Evolutionary conservation across 306 rosid genomes (phyloP).

Genomic region (Fragaria iinumae): DNA sequence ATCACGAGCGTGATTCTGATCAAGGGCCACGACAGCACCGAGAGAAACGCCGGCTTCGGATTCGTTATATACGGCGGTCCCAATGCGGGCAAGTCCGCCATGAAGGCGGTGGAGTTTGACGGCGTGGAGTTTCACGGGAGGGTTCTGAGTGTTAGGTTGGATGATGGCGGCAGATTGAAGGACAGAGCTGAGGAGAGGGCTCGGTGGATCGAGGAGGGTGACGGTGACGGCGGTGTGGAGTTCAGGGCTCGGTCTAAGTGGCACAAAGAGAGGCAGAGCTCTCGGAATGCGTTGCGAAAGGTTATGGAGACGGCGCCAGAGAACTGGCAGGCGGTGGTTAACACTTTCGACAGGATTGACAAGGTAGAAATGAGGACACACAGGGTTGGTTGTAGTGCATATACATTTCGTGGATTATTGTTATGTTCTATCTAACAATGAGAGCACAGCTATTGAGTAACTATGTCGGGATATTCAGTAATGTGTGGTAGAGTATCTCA

Average conservation of each 20-base stretch:
- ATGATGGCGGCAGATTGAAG: constrained; percentile 69
- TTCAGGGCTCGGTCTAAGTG: constrained; percentile 49
- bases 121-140: constrained; percentile 92
- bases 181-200: constrained; percentile 56
- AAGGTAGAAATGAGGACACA: constrained; percentile 43
- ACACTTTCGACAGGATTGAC: constrained; percentile 59
- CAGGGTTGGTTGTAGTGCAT: neutral
- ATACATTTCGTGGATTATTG: neutral
- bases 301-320: constrained; percentile 79
- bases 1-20: constrained; percentile 69
- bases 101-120: constrained; percentile 84
- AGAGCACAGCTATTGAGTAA: neutral
- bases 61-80: constrained; percentile 59
- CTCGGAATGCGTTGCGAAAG: constrained; percentile 54
- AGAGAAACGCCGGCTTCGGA: constrained; percentile 77
- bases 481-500: neutral
- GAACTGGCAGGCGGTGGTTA: constrained; percentile 91
- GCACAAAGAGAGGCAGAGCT: constrained; percentile 79
- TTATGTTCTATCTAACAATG: neutral
- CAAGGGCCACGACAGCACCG: constrained; percentile 50
- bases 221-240: constrained; percentile 47
- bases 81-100: constrained; percentile 54
- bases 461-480: neutral
- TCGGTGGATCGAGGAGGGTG: constrained; percentile 39
- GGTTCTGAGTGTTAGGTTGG: constrained; percentile 76